Base-by-base conservation (phyloP, 2,329 filamentous ascomycete species). In the Epichloe gansuensis region DNA sequence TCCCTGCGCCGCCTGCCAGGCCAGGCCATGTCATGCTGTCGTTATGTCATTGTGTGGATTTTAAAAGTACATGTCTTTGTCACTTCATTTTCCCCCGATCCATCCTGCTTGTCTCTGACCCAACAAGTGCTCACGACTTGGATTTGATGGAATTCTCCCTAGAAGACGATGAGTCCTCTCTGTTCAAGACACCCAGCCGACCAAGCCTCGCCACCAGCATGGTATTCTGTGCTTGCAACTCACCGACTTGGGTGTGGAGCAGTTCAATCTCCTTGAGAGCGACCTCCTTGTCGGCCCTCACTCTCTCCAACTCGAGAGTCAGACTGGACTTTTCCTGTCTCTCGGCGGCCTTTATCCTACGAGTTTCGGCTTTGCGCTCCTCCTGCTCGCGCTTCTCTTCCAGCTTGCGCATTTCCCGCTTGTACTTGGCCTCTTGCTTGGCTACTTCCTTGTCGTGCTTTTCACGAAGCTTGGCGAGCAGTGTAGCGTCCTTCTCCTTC, bases 401-500 rank as follows among this genome's bases (percentile, higher is more conserved):
- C 2, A 86, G 68, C 64, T 82, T 84, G 55, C 70, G 70, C 45
- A 85, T 69, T 60, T 88, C 83, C 12, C 74, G 75, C 56, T 76
- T 74, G 58, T 83, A 82, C 58, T 82, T 84, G 36, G 81, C 81
- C 57, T 84, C 78, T 50, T 83, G 78, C 61, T 84, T 86, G 43
- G 78, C 76, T 0, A 82, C 63, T 56, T 85, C 81, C 47, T 71
- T 73, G 45, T 80, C 76, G 63, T 86, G 80, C 60, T 78, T 82
- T 61, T 84, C 80, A 34, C 76, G 74, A 7, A 81, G 71, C 63
- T 81, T 84, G 34, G 75, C 72, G 5, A 80, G 56, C 2, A 72
- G 70, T 1, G 70, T 65, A 48, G 69, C 71, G 45, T 83, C 77
- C 52, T 76, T 69, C 48, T 71, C 68, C 56, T 74, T 66, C 53